Evolutionary conservation across 768 basidiomycete genomes (phyloP), one percentile per base, ranked within the genome.

Genomic region (Podaxis rugospora): DNA sequence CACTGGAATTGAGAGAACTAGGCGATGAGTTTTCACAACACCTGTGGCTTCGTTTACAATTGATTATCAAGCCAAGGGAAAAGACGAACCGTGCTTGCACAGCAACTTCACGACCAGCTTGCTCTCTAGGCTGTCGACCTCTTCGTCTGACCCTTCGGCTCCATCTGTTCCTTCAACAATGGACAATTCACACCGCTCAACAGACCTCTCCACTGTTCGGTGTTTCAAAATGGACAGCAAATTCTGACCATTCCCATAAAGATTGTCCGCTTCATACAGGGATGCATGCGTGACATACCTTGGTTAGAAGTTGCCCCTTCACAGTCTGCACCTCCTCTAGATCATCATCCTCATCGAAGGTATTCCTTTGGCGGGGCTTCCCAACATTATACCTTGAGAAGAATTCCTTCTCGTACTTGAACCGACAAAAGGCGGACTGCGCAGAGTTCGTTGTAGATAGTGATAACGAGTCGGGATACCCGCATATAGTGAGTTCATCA

Each of bases 371-470:
- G 42, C n/a, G 65, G 13, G 55, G 55, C 52, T 49, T 50, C 36
- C 56, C 76, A 10, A 89, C 71, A 40, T 69, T 77, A 65, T 89
- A 93, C 61, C 80, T 84, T 25, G 83, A 83, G 69, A 94, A 94
- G 74, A 90, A 92, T 39, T 78, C 74, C 42, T 76, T 81, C 7
- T 78, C 76, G 65, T 88, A 91, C 69, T 83, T 86, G 76, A 93
- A 88, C 13, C 89, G 83, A 71, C 86, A 89, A 67, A 90, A 93
- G 10, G 92, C 92, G 40, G 92, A 89, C 68, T 87, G 83, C 4
- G 92, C 87, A 2, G 88, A 85, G 72, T 93, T 94, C 23, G 89
- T 91, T 1, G 87, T 76, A 55, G 89, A 90, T 27, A 94, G 70
- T 5, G 85, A 79, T 35, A 94, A 69, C 36, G 75, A 72, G 37